Evolutionary conservation across 495 filamentous ascomycete genomes (phyloP), one percentile per base, ranked within the genome.

Genomic region (Beverwykella pulmonaria): DNA sequence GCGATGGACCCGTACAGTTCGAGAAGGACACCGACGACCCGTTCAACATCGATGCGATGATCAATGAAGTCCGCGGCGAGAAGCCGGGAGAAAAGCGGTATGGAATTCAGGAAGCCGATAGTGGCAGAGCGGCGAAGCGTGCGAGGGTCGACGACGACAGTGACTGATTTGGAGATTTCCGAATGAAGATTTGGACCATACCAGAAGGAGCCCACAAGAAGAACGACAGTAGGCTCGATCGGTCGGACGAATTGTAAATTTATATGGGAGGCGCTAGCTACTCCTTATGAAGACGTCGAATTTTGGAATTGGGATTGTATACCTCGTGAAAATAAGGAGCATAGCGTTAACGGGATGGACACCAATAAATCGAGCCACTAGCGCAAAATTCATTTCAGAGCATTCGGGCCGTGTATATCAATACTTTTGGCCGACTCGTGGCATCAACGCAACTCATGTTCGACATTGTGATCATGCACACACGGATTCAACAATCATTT

Each of bases 1-100:
- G 91, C 63, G 89, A 92, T 47, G 94, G 94, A 22, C 94, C 95
- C 1, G 94, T 99, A n/a, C 91, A 96, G 74, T 99, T 99, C 74
- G 94, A 98, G 79, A 96, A 94, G 79, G 94, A 97, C 67, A 80
- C 77, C 2, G 83, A 83, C 19, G 93, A 97, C 79, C 91, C 92
- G 7, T 98, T 98, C 70, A 89, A 92, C 30, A 92, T 98, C 63
- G 92, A 96, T 70, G 90, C 88, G 71, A 95, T 98, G 82, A 88
- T 99, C 73, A 84, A 82, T 25, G 91, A 96, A 76, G 91, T 90
- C 75, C 88, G 77, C 67, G 79, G 86, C 64, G 73, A 46, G 1
- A 75, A 73, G 19, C 79, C 71, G 22, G 82, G 87, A 0, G 89
- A 86, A 76, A 90, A 96, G 75, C 87, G 93, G 57, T 95, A 89